phyloP scores from a whole-genome alignment of 2,329 filamentous ascomycete species.

The Penicillium nordicum region DNA sequence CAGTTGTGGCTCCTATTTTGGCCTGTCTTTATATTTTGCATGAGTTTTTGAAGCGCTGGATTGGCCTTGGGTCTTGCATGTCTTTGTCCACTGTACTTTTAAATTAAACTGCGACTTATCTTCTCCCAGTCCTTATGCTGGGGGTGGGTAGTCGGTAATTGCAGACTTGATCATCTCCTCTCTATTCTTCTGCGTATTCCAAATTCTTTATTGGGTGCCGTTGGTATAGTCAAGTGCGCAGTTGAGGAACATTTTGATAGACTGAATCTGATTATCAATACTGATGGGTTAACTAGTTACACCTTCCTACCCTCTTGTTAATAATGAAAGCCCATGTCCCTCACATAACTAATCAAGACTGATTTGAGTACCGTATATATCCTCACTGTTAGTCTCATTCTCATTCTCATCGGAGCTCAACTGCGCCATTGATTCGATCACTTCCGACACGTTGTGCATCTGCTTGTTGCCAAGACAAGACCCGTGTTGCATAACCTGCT shows the following conservation, averaged over 20 bases:
- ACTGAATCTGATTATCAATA: neutral
- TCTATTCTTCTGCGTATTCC: conserved; percentile 9
- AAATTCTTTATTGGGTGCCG: neutral
- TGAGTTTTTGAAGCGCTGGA: conserved; percentile 30
- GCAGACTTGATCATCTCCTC: conserved; percentile 33
- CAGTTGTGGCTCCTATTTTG: neutral
- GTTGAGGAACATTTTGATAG: neutral
- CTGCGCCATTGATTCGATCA: neutral
- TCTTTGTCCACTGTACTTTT: conserved; percentile 34
- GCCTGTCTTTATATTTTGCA: conserved; percentile 18
- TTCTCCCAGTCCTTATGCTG: conserved; percentile 8
- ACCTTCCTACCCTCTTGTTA: neutral
- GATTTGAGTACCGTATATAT: neutral
- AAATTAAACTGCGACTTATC: conserved; percentile 25
- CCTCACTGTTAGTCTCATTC: neutral
- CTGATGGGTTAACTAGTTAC: neutral
- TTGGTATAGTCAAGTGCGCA: neutral
- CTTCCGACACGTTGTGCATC: neutral
- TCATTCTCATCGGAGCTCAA: neutral
- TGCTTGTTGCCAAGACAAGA: neutral
- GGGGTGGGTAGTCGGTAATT: conserved; percentile 29
- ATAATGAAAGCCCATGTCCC: neutral
- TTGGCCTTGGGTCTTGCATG: conserved; percentile 33
- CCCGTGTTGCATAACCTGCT: neutral
- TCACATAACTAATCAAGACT: neutral